Evolutionary conservation across 1,284 basidiomycete genomes (phyloP), one percentile per base, ranked within the genome.

Genomic region (Pseudozyma sp.): DNA sequence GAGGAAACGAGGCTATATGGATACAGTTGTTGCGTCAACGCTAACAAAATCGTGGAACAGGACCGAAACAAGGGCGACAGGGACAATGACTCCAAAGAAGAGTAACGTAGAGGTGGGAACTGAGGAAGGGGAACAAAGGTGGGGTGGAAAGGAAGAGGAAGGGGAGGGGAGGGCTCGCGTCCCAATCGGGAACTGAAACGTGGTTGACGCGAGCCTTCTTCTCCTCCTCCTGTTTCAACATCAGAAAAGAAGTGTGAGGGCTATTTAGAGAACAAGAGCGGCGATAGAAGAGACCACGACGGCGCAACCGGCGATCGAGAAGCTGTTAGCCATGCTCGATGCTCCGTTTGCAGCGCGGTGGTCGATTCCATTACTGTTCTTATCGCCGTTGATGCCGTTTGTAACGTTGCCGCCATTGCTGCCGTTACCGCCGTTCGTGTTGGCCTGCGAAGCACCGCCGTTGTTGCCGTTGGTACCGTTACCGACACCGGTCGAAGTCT

Each of bases 381-480:
- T 62, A 45, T 54, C 51, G 59, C 52, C 62, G 44, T 59, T 56
- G 52, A 42, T 36, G 7, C 43, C 31, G 49, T 51, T 54, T 18
- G 44, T 52, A 14, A 42, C 44, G 39, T 43, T 65, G n/a, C 38
- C 42, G 31, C 47, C 55, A 16, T 21, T 43, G 47, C 19, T 44
- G n/a, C 54, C 51, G 40, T 51, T 51, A 5, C 45, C 59, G 39
- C 34, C 39, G 38, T 50, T 54, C 38, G 12, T 48, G 53, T 21
- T 44, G 38, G 62, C 59, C 53, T 64, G 61, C 16, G 52, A 60
- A 13, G 53, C 59, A 34, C 65, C 70, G 10, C 69, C 65, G 52
- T 64, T 57, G 70, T 55, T 55, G 25, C 61, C 65, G 25, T 66
- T 61, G 19, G 56, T 56, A 34, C 74, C 74, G 59, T 66, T 70